Base-by-base conservation (phyloP, 2,329 filamentous ascomycete genomes). In the Fusarium begoniae region DNA sequence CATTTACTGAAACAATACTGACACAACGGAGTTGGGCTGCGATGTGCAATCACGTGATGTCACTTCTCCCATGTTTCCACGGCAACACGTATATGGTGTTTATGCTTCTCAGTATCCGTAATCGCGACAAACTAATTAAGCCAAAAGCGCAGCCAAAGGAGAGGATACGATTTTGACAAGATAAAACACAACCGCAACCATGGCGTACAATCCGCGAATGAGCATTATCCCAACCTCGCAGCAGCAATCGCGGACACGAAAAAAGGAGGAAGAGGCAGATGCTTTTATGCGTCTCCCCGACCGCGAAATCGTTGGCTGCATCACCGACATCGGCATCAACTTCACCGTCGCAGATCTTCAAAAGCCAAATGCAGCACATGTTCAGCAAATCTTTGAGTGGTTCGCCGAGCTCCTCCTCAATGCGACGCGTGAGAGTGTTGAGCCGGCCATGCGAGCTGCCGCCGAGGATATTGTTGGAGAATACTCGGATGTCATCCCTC, bases 341-440 rank as follows among this genome's bases (percentile, higher is more conserved):
- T 98, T 98, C 83, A 93, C 90, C 41, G 87, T 95, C 24, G 90
- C 93, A 70, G 96, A 99, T 83, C 89, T 99, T 45, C 91, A 96
- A 78, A 98, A 98, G 81, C 96, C 96, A 10, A 98, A 98, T 78
- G 93, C 96, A 7, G 90, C 96, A 69, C 95, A 98, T 79, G 95
- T 98, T 61, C 96, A 99, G 83, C 95, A 96, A 87, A 95, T 99
- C 59, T 97, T 98, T 81, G 96, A 99, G 87, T 97, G 95, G 93
- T 96, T 99, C 77, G 95, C 95, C 67, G 95, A 98, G 80, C 87
- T 98, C 24, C 89, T 98, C 35, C 94, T 98, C 86, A 98, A 98
- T 84, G 92, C 94, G 62, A 98, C 95, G 41, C 93, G 95, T 77
- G 95, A 98, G 76, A 94, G 95, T 11, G 93, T 99, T 70, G 95